Base-by-base conservation (phyloP, 306 rosid species). In the Vicia villosa region DNA sequence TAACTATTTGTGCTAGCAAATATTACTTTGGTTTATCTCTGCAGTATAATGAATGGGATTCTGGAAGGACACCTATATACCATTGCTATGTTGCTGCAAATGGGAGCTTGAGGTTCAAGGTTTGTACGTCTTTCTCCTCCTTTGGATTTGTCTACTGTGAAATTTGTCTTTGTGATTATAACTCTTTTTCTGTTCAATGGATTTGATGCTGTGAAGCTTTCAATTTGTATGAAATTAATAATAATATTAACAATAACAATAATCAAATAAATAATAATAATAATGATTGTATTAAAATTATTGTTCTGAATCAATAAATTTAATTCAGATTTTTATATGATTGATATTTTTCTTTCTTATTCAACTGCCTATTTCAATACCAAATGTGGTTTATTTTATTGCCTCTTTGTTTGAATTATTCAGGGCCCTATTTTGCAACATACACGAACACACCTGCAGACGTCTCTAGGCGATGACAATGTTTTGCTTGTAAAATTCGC, bases 51-150 rank as follows among this genome's bases (percentile, higher is more conserved):
- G 88, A 84, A 4, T 89, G 95, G 98, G 91, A 92, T 74, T 62
- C 81, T 32, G 71, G 74, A 59, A 74, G 56, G 76, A 57, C 96
- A 5, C 81, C 70, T 60, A 36, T 80, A 38, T 89, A 87, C 34
- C 77, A 88, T 11, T 87, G 98, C 70, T 28, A 84, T 69, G 89
- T 92, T 69, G 61, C 74, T 61, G 3, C 62, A 14, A 74, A 83
- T 51, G 96, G 95, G 69, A 77, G 77, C 68, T 69, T 70, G 70
- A 78, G 16, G 45, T 84, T 92, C 77, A 89, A 92, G 97, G 97
- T 92, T 65, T 70, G 86, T 61, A 45, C 17, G 6, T 70, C 40
- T 74, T 51, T 62, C 56, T 30, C 38, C 46, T 49, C 24, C 36
- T 58, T 60, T 60, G 40, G 54, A 16, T 41, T 59, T 49, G 63